phyloP scores from a whole-genome alignment of 768 basidiomycete species.

The Cystoderma amianthinum region DNA sequence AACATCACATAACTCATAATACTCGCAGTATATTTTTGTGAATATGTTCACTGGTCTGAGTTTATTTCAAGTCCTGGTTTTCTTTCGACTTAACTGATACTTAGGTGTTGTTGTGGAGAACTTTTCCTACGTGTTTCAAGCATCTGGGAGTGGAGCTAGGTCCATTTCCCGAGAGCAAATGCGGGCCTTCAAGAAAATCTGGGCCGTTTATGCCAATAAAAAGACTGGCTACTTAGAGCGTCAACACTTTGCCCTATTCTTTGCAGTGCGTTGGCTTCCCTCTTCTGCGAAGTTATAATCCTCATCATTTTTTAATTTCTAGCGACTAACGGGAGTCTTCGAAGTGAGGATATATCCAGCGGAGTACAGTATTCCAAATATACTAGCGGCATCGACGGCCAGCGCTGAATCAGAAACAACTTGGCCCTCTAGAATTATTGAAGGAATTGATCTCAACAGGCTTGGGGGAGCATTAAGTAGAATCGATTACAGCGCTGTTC shows the following conservation, averaged over 20 bases:
- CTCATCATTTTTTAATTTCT: background rate
- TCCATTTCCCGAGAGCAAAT: conserved; percentile 87
- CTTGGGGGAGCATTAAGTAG: conserved; percentile 50
- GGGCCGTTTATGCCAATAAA: conserved; percentile 78
- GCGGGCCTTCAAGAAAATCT: conserved; percentile 90
- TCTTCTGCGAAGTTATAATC: conserved; percentile 2
- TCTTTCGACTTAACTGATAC: conserved; percentile 2
- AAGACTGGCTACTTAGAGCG: conserved; percentile 76
- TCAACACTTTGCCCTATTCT: conserved; percentile 67
- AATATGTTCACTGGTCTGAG: conserved; percentile 87
- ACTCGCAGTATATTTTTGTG: conserved; percentile 80
- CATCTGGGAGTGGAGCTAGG: conserved; percentile 72
- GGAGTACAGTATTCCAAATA: conserved; percentile 54
- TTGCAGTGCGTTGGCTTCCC: conserved; percentile 51
- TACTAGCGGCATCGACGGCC: conserved; percentile 44
- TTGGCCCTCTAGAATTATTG: conserved; percentile 26
- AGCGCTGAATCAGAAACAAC: conserved; percentile 23
- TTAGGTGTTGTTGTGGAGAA: conserved; percentile 88
- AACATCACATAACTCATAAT: conserved; percentile 1
- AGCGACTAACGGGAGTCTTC: conserved; percentile 84
- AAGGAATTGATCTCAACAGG: conserved; percentile 57
- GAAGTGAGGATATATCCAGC: conserved; percentile 81
- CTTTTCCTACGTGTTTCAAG: conserved; percentile 93
- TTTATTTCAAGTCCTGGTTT: background rate
- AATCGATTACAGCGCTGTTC: conserved; percentile 60